Evolutionary conservation across 148 eudicot genomes (phyloP).

Genomic region (Chenopodium suecicum): DNA sequence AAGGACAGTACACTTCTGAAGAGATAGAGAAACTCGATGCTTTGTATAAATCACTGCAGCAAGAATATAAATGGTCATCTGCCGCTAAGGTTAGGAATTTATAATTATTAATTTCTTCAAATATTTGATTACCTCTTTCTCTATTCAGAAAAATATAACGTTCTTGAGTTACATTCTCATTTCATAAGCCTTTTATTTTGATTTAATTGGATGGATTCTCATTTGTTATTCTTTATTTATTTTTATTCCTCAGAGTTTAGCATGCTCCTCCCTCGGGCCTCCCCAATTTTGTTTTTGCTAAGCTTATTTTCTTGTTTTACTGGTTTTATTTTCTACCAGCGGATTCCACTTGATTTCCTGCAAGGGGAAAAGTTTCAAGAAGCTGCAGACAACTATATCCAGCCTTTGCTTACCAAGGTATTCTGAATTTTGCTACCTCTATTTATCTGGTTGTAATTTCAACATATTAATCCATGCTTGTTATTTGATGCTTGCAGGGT

Average conservation of each 20-base stretch:
- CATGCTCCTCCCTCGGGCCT: not conserved
- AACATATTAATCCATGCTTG: slow-evolving; percentile 17
- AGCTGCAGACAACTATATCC: slow-evolving; percentile 81
- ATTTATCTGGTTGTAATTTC: slow-evolving; percentile 9
- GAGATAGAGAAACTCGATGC: slow-evolving; percentile 66
- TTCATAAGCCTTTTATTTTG: not conserved
- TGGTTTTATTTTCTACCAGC: slow-evolving; percentile 40
- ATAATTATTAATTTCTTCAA: not conserved
- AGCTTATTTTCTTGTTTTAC: not conserved
- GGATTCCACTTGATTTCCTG: slow-evolving; percentile 96
- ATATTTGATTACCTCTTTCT: too few relatives aligned
- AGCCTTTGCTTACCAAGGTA: slow-evolving; percentile 92
- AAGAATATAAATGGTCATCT: slow-evolving; percentile 79
- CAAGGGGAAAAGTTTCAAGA: slow-evolving; percentile 66
- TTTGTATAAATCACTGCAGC: slow-evolving; percentile 71
- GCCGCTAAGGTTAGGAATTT: slow-evolving; percentile 76
- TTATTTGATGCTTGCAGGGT: slow-evolving; percentile 57
- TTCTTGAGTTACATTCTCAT: not conserved
- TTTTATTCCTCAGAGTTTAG: not conserved
- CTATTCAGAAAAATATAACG: not conserved
- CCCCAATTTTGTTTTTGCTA: not conserved
- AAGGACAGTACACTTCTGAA: slow-evolving; percentile 58
- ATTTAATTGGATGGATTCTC: not conserved
- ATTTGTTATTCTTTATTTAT: not conserved
- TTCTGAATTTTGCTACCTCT: slow-evolving; percentile 9